Evolutionary conservation across 2,329 filamentous ascomycete species (phyloP).

Genomic region (Chaetothyriales sp.): DNA sequence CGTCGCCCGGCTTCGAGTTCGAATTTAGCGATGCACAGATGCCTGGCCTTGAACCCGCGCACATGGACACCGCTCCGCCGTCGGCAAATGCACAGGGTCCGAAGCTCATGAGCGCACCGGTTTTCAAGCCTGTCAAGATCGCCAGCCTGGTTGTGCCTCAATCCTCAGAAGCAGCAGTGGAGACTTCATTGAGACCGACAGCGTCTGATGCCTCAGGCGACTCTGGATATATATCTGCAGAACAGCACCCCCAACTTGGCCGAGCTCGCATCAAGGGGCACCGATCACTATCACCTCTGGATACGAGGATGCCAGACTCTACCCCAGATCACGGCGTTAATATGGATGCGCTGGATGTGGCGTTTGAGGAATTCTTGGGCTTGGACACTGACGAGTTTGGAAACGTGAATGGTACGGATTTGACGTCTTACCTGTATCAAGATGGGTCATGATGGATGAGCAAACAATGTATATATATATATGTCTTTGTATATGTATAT

Average conservation of each 20-base stretch:
- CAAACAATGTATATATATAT: too few species aligned
- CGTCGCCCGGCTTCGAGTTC: constrained; percentile 6
- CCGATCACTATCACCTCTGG: background rate
- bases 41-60: background rate
- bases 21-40: background rate
- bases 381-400: constrained; percentile 7
- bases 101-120: background rate
- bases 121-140: constrained; percentile 5
- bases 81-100: constrained; percentile 2
- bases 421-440: background rate
- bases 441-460: background rate
- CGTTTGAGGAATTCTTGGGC: constrained; percentile 8
- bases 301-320: constrained; percentile 5
- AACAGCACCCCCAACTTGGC: background rate
- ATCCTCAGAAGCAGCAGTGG: background rate
- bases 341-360: constrained; percentile 5
- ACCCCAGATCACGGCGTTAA: constrained; percentile 9
- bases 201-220: constrained; percentile 10
- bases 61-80: background rate
- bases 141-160: constrained; percentile 2
- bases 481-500: too few species aligned
- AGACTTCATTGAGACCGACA: constrained; percentile 6
- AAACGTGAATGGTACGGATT: constrained; percentile 1
- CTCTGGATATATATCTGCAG: constrained; percentile 6
- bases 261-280: background rate